Evolutionary conservation across 768 basidiomycete genomes (phyloP).

Genomic region (Russula ochroleuca): DNA sequence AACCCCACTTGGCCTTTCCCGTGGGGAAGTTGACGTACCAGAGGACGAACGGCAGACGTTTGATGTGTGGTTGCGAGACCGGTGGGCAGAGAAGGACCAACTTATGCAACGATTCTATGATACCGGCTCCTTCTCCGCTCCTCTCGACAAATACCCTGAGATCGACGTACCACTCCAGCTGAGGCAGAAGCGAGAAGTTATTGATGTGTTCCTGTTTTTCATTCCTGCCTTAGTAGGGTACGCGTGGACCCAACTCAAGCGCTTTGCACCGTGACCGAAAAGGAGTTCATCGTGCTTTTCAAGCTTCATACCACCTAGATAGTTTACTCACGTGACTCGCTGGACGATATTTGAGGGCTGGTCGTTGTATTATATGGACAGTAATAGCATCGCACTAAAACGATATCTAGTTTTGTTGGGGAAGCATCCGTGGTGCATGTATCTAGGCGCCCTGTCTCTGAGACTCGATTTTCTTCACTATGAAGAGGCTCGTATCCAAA

Average conservation of each 20-base stretch:
- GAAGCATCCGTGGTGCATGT: constrained; percentile 23
- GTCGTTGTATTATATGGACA: neutral
- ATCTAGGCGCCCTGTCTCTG: constrained; percentile 28
- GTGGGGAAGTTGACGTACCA: constrained; percentile 34
- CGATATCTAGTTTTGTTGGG: constrained; percentile 3
- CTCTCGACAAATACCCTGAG: constrained; percentile 28
- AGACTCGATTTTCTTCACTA: constrained; percentile 61
- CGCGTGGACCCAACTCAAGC: constrained; percentile 37
- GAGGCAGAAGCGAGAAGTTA: constrained; percentile 48
- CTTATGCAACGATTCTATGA: constrained; percentile 64
- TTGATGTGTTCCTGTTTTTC: constrained; percentile 70
- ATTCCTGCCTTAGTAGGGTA: constrained; percentile 51
- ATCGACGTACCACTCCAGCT: constrained; percentile 60
- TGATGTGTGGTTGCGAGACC: constrained; percentile 73
- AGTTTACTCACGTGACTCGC: too few relatives aligned
- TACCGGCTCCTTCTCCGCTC: constrained; percentile 43
- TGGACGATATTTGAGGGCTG: neutral
- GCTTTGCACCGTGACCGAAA: neutral
- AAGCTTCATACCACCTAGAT: neutral
- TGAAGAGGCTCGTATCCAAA: constrained; percentile 77
- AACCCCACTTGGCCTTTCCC: constrained; percentile 32
- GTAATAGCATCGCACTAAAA: constrained; percentile 4
- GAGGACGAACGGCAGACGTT: constrained; percentile 46
- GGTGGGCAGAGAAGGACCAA: constrained; percentile 85
- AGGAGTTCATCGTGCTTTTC: neutral